Conservation (phyloP, 2,329 filamentous ascomycete species). For the Pseudogymnoascus sp. region DNA sequence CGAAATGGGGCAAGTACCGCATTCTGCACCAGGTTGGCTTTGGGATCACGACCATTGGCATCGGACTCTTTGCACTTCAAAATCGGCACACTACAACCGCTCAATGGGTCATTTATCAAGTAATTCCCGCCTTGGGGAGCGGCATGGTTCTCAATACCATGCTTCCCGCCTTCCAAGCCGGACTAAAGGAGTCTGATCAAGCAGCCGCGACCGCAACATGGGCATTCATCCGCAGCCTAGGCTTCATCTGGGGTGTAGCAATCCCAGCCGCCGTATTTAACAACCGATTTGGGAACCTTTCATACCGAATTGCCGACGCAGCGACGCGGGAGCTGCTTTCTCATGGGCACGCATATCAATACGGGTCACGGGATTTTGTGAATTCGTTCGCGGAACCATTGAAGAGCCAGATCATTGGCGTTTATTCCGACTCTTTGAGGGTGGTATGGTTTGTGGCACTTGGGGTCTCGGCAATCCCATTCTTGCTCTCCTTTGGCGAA, state of each 20-base stretch:
- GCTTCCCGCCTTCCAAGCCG: slow-evolving; percentile 40
- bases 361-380: slow-evolving; percentile 1
- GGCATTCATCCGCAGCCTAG: slow-evolving; percentile 36
- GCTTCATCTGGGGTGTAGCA: slow-evolving; percentile 36
- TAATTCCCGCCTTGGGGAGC: slow-evolving; percentile 36
- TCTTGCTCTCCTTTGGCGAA: slow-evolving; percentile 32
- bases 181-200: slow-evolving; percentile 33
- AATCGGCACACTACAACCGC: slow-evolving; percentile 33
- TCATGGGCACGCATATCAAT: neutral
- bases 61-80: slow-evolving; percentile 38
- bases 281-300: neutral
- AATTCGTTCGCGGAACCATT: slow-evolving; percentile 3
- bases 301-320: neutral
- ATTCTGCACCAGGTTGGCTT: slow-evolving; percentile 1
- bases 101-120: slow-evolving; percentile 39
- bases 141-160: slow-evolving; percentile 39
- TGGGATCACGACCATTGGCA: slow-evolving; percentile 14
- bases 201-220: neutral
- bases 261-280: slow-evolving; percentile 10
- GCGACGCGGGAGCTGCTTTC: neutral
- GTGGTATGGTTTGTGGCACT: slow-evolving; percentile 36
- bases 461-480: slow-evolving; percentile 29
- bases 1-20: neutral
- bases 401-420: slow-evolving; percentile 28
- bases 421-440: slow-evolving; percentile 32